Evolutionary conservation across 2,329 filamentous ascomycete genomes (phyloP), one percentile per base, ranked within the genome.

Genomic region (Coniella lustricola): DNA sequence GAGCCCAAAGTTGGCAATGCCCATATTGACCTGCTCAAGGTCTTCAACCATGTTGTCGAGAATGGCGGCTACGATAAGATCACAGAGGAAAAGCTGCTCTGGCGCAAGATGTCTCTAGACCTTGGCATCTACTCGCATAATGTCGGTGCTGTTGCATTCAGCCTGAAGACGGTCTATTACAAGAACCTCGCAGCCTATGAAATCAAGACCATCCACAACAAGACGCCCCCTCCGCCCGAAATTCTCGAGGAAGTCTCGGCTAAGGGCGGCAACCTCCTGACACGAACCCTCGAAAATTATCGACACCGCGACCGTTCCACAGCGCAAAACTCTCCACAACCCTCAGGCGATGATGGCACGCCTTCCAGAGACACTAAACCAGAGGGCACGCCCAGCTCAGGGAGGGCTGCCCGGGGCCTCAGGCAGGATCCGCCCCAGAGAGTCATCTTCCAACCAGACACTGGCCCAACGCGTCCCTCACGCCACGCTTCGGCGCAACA

Each of bases 151-250:
- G 81, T 89, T 51, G 89, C 88, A 13, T 95, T 94, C 67, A 79
- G 85, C 51, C 72, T 95, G 48, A 95, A 95, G 69, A 85, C 86
- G 48, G 82, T 86, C 54, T 95, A 93, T 70, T 94, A 94, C 72
- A 90, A 89, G 65, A 89, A 91, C 59, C 77, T 95, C 38, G 85
- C 85, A 12, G 89, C 90, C 2, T 95, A 86, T 66, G 90, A 95
- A 67, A 93, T 95, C 60, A 80, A 79, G 40, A 84, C 81, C 10
- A 69, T 90, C 36, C 85, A 90, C 67, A 78, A 82, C 46, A 82
- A 85, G 65, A 87, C 90, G 54, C 90, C 90, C 0, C 90, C 90
- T 14, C 88, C 89, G 5, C 89, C 86, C 57, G 87, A 94, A 59
- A 94, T 95, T 41, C 73, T 95, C 31, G 90, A 95, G 65, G 82